Evolutionary conservation across 2,329 filamentous ascomycete genomes (phyloP).

Genomic region (Blastomyces parvus): DNA sequence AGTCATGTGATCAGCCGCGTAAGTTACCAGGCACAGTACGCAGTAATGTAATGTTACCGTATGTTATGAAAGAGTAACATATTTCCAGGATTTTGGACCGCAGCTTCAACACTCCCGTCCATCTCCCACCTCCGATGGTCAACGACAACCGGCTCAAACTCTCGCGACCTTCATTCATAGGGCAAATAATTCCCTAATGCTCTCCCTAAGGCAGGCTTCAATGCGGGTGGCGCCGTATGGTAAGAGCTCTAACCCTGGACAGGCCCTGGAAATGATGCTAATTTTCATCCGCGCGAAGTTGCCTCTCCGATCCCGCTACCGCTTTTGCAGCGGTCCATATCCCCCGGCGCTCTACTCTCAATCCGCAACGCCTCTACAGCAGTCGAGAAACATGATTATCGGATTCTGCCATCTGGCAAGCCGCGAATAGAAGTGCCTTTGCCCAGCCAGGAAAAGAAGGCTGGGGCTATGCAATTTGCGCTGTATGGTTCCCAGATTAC

Average conservation of each 20-base stretch:
- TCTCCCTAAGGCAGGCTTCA: neutral
- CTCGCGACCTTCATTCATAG: neutral
- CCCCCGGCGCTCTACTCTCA: neutral
- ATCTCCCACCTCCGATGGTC: neutral
- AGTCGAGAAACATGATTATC: slow-evolving; percentile 28
- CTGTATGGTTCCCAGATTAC: slow-evolving; percentile 27
- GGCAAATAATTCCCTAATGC: neutral
- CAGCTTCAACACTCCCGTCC: neutral
- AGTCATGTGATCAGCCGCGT: too few relatives aligned
- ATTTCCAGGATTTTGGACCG: neutral
- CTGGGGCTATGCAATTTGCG: slow-evolving; percentile 45
- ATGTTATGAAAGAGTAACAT: too few relatives aligned
- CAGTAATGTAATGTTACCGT: too few relatives aligned
- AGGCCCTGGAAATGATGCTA: neutral
- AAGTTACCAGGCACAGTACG: too few relatives aligned
- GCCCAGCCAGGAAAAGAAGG: slow-evolving; percentile 42
- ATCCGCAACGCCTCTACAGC: slow-evolving; percentile 28
- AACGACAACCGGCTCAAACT: neutral
- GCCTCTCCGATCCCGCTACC: neutral
- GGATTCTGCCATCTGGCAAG: slow-evolving; percentile 36
- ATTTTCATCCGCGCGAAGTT: neutral
- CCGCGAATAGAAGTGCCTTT: slow-evolving; percentile 40
- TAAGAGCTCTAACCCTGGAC: neutral
- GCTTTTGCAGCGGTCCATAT: neutral
- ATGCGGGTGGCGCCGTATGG: neutral